Evolutionary conservation across 805 yeast species (phyloP).

Genomic region (Barnettozyma sp.): DNA sequence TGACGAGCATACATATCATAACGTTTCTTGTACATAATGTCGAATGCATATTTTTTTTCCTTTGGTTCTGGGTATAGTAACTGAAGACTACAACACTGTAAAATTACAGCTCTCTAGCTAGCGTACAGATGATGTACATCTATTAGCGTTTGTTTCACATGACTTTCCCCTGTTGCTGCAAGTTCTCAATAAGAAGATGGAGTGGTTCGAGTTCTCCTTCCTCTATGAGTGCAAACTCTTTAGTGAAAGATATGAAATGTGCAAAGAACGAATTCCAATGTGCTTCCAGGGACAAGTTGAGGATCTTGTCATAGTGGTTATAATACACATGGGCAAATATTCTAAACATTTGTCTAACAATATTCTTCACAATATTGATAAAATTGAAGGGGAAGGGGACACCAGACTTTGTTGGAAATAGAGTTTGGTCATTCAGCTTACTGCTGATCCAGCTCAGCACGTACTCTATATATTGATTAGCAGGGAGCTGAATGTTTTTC

Average conservation of each 20-base stretch:
- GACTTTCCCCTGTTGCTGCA: constrained; percentile 85
- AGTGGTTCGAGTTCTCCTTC: constrained; percentile 75
- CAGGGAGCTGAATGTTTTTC: constrained; percentile 81
- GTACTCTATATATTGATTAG: constrained; percentile 85
- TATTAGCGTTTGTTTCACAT: constrained; percentile 15
- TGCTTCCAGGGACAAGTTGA: constrained; percentile 90
- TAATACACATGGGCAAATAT: constrained; percentile 93
- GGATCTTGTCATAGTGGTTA: constrained; percentile 87
- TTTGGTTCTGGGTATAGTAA: too few relatives aligned
- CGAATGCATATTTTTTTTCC: too few relatives aligned
- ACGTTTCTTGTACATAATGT: too few relatives aligned
- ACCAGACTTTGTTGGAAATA: constrained; percentile 89
- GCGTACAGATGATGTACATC: background rate
- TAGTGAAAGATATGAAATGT: constrained; percentile 81
- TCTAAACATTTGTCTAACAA: constrained; percentile 86
- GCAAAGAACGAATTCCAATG: constrained; percentile 98
- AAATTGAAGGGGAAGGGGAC: constrained; percentile 85
- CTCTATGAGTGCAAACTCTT: constrained; percentile 79
- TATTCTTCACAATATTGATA: constrained; percentile 74
- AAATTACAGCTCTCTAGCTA: background rate
- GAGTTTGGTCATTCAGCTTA: constrained; percentile 80
- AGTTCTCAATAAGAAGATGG: constrained; percentile 62
- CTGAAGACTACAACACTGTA: background rate
- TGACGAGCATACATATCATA: too few relatives aligned
- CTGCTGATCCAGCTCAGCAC: constrained; percentile 86